Conservation (phyloP, 2,329 filamentous ascomycete species). For the Ustulina deusta region DNA sequence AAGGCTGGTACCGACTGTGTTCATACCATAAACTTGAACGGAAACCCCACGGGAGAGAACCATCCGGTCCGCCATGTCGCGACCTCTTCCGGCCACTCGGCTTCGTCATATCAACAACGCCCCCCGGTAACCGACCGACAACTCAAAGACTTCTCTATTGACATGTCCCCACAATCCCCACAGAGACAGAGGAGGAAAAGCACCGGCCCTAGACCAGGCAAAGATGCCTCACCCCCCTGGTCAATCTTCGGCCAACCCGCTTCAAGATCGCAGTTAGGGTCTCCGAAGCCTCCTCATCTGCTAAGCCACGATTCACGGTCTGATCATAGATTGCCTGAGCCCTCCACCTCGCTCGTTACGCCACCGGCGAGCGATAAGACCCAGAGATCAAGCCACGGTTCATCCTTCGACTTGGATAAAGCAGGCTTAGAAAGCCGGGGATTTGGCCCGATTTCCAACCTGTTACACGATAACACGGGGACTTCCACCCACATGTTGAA, state of each 20-base stretch:
- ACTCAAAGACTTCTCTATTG: constrained; percentile 20
- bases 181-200: constrained; percentile 14
- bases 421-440: constrained; percentile 16
- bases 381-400: constrained; percentile 14
- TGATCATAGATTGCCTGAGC: too few species aligned
- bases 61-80: constrained; percentile 10
- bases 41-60: constrained; percentile 13
- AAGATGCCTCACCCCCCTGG: constrained; percentile 21
- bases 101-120: constrained; percentile 21
- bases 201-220: constrained; percentile 10
- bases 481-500: constrained; percentile 18
- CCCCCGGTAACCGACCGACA: constrained; percentile 10
- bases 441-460: constrained; percentile 10
- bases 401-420: constrained; percentile 20
- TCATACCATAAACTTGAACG: constrained; percentile 11
- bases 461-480: constrained; percentile 22
- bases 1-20: constrained; percentile 22
- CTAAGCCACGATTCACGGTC: too few species aligned
- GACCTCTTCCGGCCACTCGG: constrained; percentile 10
- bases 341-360: constrained; percentile 9
- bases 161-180: constrained; percentile 21
- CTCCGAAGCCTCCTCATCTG: too few species aligned
- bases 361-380: constrained; percentile 22
- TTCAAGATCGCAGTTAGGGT: too few species aligned
- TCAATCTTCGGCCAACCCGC: too few species aligned